Base-by-base conservation (phyloP, 225 moss, liverwort and hornwort genomes). In the Marchantia paleacea region DNA sequence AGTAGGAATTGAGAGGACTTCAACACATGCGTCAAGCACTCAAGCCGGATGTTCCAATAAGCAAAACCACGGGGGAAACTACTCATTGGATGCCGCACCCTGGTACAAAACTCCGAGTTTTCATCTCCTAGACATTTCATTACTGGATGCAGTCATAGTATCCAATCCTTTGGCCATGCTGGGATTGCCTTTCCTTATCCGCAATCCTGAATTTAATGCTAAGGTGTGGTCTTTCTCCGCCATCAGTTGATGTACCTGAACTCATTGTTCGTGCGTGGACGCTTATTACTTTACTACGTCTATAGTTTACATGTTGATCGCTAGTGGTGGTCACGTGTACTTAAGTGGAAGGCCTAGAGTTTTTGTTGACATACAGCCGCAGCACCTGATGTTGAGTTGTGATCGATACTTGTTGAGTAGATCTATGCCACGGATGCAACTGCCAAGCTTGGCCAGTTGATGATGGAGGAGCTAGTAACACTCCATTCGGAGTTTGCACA, bases 381-480 rank as follows among this genome's bases (percentile, higher is more conserved):
- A 52, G 73, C 50, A 73, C 15, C 52, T 73, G 53, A 15, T 55
- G 6, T 51, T 74, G 55, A 55, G 39, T 30, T 55, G 68, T 68
- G 8, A 16, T 54, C 22, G 14, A 13, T 54, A 25, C 10, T 12
- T 52, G 6, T 52, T 61, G 31, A 69, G 13, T 89, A 99, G 99
- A 86, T 99, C 48, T 99, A 92, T 87, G 92, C 88, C 69, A 92
- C 99, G 69, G 90, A 94, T 78, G 92, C 92, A 85, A 92, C 95
- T 65, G 91, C 91, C 77, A 95, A 93, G 80, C 87, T 95, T 66
- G 93, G 99, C 69, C 91, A 90, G 87, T 82, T 95, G 85, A 90
- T 99, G 93, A 95, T 99, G 99, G 94, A 99, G 84, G 99, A 99
- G 85, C 85, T 99, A 29, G 90, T 94, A n/a, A 61, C 84, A 57